phyloP scores from a whole-genome alignment of 1,284 basidiomycete genomes.

The Heterobasidion irregulare region DNA sequence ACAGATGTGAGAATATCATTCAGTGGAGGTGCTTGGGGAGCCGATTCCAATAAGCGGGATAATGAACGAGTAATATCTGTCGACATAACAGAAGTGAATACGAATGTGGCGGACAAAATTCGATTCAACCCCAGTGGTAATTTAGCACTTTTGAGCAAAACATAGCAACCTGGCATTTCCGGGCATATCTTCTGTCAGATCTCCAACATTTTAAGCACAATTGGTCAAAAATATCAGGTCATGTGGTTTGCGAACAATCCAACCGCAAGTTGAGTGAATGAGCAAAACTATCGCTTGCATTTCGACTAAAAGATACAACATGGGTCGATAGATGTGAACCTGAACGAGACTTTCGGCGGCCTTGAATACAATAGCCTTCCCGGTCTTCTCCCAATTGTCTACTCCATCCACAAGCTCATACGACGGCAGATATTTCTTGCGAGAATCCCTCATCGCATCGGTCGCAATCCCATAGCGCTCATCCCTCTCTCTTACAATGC shows the following conservation, averaged over 20 bases:
- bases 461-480: conserved; percentile 27
- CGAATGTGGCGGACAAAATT: no score
- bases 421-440: conserved; percentile 28
- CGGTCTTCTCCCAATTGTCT: conserved; percentile 29
- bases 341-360: not conserved
- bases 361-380: conserved; percentile 18
- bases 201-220: no score
- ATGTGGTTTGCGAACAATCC: no score
- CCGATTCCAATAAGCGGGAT: conserved; percentile 42
- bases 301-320: not conserved
- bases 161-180: no score
- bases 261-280: no score
- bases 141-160: no score
- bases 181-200: no score
- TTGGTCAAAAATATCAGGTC: no score
- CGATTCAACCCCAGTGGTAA: no score
- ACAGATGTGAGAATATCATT: conserved; percentile 38
- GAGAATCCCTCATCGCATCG: conserved; percentile 23
- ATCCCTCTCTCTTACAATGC: conserved; percentile 26
- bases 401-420: conserved; percentile 28
- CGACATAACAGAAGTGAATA: conserved; percentile 20
- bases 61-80: conserved; percentile 40
- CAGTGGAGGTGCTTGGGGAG: conserved; percentile 23
- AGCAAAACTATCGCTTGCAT: no score
- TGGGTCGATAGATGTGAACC: not conserved